Conservation (phyloP, 2,329 filamentous ascomycete species). For the Alternaria sp. region DNA sequence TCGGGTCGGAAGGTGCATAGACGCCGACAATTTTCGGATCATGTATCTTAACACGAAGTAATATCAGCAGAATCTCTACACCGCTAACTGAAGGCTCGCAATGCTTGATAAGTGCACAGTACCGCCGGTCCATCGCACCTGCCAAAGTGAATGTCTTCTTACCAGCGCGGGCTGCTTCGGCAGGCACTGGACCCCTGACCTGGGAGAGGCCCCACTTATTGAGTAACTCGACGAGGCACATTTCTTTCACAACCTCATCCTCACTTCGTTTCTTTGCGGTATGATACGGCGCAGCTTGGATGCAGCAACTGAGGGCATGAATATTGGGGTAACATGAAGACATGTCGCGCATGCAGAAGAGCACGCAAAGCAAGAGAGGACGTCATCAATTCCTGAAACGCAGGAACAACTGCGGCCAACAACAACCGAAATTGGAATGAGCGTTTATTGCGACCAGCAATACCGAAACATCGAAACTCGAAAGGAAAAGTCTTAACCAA, state of each 20-base stretch:
- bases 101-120: background rate
- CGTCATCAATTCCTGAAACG: background rate
- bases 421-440: background rate
- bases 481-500: background rate
- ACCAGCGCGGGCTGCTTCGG: background rate
- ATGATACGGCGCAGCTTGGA: background rate
- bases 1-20: background rate
- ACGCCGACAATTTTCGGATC: background rate
- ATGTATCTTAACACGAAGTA: background rate
- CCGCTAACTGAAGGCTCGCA: background rate
- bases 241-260: conserved; percentile 10
- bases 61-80: background rate
- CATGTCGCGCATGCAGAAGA: background rate
- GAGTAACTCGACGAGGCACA: conserved; percentile 1
- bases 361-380: background rate
- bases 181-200: conserved; percentile 5
- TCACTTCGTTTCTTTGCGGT: conserved; percentile 1
- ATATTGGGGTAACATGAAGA: background rate
- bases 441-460: background rate
- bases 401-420: background rate
- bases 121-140: background rate
- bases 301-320: background rate
- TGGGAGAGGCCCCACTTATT: conserved; percentile 8
- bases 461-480: background rate
- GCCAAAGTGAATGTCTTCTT: background rate